These are phyloP conservation scores for Trichoderma harzianum DNA, from an alignment of 2,329 filamentous ascomycete species.

Conservation along the genomic window DNA sequence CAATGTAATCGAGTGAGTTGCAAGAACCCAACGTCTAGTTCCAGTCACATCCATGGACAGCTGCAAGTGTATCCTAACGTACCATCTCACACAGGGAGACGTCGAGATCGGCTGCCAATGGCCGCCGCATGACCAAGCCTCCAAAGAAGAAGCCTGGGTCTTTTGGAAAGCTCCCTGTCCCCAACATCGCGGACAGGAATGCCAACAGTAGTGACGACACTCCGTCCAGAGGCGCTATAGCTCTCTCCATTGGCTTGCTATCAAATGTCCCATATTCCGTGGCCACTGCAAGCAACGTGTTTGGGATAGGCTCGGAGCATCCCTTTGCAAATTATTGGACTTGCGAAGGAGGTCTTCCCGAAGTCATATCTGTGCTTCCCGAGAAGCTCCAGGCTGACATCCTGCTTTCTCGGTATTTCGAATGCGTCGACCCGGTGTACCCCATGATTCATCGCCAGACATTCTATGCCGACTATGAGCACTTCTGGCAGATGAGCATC, in stretches of 20 bases:
- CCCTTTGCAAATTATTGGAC: slow-evolving; percentile 86
- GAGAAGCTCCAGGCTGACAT: slow-evolving; percentile 74
- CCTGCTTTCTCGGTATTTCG: slow-evolving; percentile 60
- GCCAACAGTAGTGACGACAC: slow-evolving; percentile 43
- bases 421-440: slow-evolving; percentile 75
- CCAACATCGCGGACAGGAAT: slow-evolving; percentile 55
- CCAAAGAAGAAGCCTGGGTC: slow-evolving; percentile 50
- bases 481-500: slow-evolving; percentile 64
- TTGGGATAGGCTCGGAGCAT: slow-evolving; percentile 75
- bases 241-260: slow-evolving; percentile 58
- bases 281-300: slow-evolving; percentile 70
- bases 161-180: slow-evolving; percentile 40
- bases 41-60: background rate
- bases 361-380: slow-evolving; percentile 72
- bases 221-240: slow-evolving; percentile 49
- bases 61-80: slow-evolving; percentile 8
- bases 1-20: slow-evolving; percentile 68
- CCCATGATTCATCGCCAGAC: slow-evolving; percentile 74
- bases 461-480: slow-evolving; percentile 75
- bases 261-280: slow-evolving; percentile 71
- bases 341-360: slow-evolving; percentile 68
- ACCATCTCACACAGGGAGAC: slow-evolving; percentile 47
- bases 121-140: slow-evolving; percentile 55
- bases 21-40: background rate
- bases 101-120: slow-evolving; percentile 50